Base-by-base conservation (phyloP, 345 rosid species). In the Corchorus olitorius region DNA sequence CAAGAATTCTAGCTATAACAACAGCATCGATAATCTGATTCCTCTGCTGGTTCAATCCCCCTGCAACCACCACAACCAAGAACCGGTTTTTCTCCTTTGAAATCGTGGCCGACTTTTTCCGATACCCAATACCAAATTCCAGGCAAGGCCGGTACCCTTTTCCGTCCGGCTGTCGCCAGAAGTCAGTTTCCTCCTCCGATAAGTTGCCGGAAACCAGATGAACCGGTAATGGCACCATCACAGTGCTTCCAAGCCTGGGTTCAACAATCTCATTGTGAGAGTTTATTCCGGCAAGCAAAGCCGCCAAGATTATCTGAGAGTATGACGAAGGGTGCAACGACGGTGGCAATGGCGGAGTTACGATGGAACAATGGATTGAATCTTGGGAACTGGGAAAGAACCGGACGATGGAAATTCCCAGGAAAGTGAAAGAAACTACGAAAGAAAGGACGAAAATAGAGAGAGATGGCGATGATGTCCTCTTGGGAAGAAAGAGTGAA, bases 11-110 rank as follows among this genome's bases (percentile, higher is more conserved):
- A 0, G 97, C 93, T 48, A 92, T 88, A 13, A 92, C 91, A 73
- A 92, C 97, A 56, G 91, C 94, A 70, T 92, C 92, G 43, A 87
- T 86, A 54, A 92, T 90, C 81, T 92, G 94, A 82, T 87, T 90
- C 74, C 86, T 86, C 73, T 92, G 94, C 63, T 92, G 97, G 68
- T 90, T 89, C 75, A 89, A 73, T 59, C 97, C 97, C 3, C 97
- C 97, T 0, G 92, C 84, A 37, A 80, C 97, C 15, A 92, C 92
- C 43, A 89, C 91, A 64, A 92, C 82, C 85, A 92, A 82, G 88
- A 86, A 92, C 77, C 84, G 78, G 79, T 68, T 85, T 76, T 80
- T 92, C 87, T 90, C 91, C 82, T 83, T 87, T 3, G 89, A 84
- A 80, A 90, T 77, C 72, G 72, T 83, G 0, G 76, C 80, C 0